These are phyloP conservation scores for Cylindrotheca closterium DNA, from an alignment of 108 stramenopile genomes.

Conservation along the genomic window DNA sequence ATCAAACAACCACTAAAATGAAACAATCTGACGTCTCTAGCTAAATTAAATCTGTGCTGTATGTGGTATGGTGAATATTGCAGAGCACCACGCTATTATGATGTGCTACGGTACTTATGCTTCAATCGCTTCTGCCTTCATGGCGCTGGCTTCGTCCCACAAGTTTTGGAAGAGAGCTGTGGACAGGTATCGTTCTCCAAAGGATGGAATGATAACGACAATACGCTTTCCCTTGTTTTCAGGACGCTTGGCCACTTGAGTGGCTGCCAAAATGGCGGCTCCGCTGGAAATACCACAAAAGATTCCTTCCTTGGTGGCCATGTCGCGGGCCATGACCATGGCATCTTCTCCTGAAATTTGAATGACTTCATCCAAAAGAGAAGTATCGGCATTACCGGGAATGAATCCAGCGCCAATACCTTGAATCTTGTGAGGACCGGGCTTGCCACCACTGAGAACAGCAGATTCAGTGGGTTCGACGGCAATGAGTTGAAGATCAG, in stretches of 20 bases:
- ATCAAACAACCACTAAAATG: too few species aligned
- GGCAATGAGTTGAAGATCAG: slow-evolving; percentile 58
- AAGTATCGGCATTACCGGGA: slow-evolving; percentile 62
- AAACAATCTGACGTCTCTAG: too few species aligned
- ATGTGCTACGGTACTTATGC: slow-evolving; percentile 16
- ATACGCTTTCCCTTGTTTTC: slow-evolving; percentile 71
- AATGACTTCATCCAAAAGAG: slow-evolving; percentile 67
- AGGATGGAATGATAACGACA: slow-evolving; percentile 74
- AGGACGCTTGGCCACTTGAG: slow-evolving; percentile 62
- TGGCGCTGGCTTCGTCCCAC: slow-evolving; percentile 83
- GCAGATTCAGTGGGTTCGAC: slow-evolving; percentile 74
- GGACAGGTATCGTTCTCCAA: slow-evolving; percentile 80
- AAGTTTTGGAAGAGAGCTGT: slow-evolving; percentile 88
- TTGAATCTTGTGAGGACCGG: slow-evolving; percentile 80
- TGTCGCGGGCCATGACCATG: slow-evolving; percentile 54
- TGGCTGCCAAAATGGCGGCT: slow-evolving; percentile 73
- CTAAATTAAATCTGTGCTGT: too few species aligned
- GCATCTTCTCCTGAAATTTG: slow-evolving; percentile 68
- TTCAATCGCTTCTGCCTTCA: slow-evolving; percentile 67
- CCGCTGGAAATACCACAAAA: slow-evolving; percentile 65
- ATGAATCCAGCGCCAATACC: slow-evolving; percentile 78
- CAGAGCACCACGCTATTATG: too few species aligned
- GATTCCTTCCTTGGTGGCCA: slow-evolving; percentile 65
- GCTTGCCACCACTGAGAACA: slow-evolving; percentile 56
- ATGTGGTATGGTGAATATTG: not conserved